Percentiles rank a stretch among this genome's conserved stretches.
phyloP scores from a whole-genome alignment of 257 asterid genomes.

The Eustoma russellianum region DNA sequence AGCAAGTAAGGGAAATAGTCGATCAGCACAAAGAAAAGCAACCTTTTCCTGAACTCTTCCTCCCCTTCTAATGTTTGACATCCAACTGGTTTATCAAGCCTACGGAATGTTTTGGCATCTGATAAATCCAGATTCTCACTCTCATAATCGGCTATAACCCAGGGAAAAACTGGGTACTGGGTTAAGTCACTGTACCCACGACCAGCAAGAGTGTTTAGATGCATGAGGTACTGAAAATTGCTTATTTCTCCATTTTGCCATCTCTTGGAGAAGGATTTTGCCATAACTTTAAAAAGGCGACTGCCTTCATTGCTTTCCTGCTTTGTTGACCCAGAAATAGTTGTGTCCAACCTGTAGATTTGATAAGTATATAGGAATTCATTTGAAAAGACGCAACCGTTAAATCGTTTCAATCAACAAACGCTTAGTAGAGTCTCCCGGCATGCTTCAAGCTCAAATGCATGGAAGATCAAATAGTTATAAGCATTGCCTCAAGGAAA shows the following conservation, averaged over 20 bases:
- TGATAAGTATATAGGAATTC: constrained; percentile 8
- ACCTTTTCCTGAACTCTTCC: constrained; percentile 94
- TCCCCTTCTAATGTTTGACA: constrained; percentile 94
- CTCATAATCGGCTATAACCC: constrained; percentile 96
- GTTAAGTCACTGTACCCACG: constrained; percentile 99
- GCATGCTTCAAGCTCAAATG: too few species aligned
- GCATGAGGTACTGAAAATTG: constrained; percentile 98
- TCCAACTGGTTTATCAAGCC: constrained; percentile 93
- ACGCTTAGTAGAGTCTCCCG: too few species aligned
- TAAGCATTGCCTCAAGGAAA: too few species aligned
- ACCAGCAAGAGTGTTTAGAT: constrained; percentile 94
- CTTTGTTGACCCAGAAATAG: constrained; percentile 86
- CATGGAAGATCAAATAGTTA: too few species aligned
- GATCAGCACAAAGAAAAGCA: not conserved
- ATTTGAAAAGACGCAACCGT: constrained; percentile 3
- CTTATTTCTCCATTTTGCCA: constrained; percentile 99
- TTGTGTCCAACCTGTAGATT: constrained; percentile 75
- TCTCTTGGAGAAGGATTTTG: constrained; percentile 92
- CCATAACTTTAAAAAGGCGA: constrained; percentile 95
- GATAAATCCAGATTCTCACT: constrained; percentile 76
- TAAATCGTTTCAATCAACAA: too few species aligned
- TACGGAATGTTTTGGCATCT: constrained; percentile 84
- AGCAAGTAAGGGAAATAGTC: not conserved
- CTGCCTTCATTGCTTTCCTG: constrained; percentile 95
- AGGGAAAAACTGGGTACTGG: constrained; percentile 97